phyloP scores from a whole-genome alignment of 2,329 filamentous ascomycete genomes.

The Neoscytalidium dimidiatum region DNA sequence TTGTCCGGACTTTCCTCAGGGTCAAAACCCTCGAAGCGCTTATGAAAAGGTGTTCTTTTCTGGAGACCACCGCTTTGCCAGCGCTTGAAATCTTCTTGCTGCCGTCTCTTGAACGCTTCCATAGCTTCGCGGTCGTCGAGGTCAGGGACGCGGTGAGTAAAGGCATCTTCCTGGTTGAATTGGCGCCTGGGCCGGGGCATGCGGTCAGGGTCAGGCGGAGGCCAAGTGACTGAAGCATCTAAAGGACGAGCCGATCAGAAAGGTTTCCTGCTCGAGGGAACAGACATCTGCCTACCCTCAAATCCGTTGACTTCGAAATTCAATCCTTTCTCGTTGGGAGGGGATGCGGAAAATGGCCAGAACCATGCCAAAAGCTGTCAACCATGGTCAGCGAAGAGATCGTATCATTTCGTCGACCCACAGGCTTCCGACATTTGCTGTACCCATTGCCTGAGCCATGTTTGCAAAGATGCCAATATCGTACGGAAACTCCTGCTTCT shows the following conservation, averaged over 20 bases:
- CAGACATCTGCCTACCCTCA: slow-evolving; percentile 55
- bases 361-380: slow-evolving; percentile 60
- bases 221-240: slow-evolving; percentile 42
- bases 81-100: slow-evolving; percentile 53
- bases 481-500: slow-evolving; percentile 77
- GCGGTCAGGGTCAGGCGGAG: slow-evolving; percentile 54
- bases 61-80: slow-evolving; percentile 36
- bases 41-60: slow-evolving; percentile 44
- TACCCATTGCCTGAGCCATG: slow-evolving; percentile 75
- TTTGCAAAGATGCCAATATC: slow-evolving; percentile 76
- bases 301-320: slow-evolving; percentile 75
- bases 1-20: slow-evolving; percentile 23
- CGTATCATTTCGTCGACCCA: background rate
- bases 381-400: background rate
- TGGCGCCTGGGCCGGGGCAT: slow-evolving; percentile 33
- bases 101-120: slow-evolving; percentile 56
- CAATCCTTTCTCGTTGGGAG: slow-evolving; percentile 53
- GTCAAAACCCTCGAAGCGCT: slow-evolving; percentile 35
- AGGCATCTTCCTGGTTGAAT: slow-evolving; percentile 33
- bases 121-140: slow-evolving; percentile 37
- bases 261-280: background rate
- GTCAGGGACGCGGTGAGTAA: slow-evolving; percentile 40
- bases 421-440: slow-evolving; percentile 53
- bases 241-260: background rate
- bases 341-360: slow-evolving; percentile 63